A percentile compares a stretch with the other conserved stretches of the same genome.
Conservation (phyloP, 768 basidiomycete genomes). For the Roridomyces roridus region DNA sequence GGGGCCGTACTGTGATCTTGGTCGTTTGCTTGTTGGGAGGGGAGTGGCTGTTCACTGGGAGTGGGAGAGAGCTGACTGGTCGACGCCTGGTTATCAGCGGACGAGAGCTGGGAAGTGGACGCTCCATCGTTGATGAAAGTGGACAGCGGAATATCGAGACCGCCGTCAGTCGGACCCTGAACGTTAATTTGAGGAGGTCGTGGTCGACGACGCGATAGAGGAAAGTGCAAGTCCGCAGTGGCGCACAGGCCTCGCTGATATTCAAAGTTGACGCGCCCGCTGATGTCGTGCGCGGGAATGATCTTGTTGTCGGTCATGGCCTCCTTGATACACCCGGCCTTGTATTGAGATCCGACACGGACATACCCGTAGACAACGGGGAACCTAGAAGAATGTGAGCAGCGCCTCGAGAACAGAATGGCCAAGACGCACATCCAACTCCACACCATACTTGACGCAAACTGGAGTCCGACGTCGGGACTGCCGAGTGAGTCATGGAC, state of each 20-base stretch:
- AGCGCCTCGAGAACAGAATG: not conserved
- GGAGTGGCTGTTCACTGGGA: not conserved
- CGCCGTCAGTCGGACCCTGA: not conserved
- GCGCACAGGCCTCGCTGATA: constrained; percentile 7
- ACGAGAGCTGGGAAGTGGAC: too few species aligned
- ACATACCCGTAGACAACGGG: constrained; percentile 22
- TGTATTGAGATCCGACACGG: constrained; percentile 17
- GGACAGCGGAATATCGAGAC: too few species aligned
- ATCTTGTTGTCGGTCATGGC: constrained; percentile 12
- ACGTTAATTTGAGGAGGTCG: too few species aligned
- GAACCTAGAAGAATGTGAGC: constrained; percentile 1
- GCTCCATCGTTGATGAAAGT: not conserved
- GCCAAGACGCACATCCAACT: constrained; percentile 17
- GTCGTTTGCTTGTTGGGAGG: too few species aligned
- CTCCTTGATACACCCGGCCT: constrained; percentile 15
- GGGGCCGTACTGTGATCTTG: too few species aligned
- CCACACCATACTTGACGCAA: constrained; percentile 25
- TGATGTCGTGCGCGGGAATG: not conserved
- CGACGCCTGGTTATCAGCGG: not conserved
- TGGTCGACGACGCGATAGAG: not conserved
- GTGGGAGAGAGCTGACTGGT: not conserved
- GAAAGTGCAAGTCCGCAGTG: constrained; percentile 1
- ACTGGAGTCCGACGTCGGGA: constrained; percentile 17
- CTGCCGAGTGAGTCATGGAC: constrained; percentile 6
- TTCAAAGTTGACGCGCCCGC: not conserved